Percentiles rank a stretch among this genome's conserved stretches.
Evolutionary conservation across 148 eudicot genomes (phyloP).

Genomic region (Gaultheria prostrata): DNA sequence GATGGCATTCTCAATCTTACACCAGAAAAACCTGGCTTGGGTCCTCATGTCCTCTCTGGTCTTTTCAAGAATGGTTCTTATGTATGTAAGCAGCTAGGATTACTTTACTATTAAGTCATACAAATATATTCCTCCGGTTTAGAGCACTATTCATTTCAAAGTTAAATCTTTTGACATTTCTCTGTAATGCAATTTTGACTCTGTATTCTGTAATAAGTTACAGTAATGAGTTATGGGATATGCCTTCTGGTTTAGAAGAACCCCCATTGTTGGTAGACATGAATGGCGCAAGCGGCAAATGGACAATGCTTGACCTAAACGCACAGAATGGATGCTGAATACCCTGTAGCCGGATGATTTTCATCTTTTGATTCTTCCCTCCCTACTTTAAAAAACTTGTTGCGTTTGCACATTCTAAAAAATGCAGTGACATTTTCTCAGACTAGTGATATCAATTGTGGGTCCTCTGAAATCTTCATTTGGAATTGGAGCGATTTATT

Average conservation of each 20-base stretch:
- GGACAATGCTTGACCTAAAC: background rate
- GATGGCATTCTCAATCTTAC: background rate
- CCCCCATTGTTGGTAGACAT: background rate
- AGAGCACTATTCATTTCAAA: background rate
- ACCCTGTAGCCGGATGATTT: background rate
- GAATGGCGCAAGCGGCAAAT: background rate
- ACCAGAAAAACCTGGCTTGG: background rate
- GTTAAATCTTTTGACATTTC: background rate
- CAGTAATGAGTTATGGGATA: background rate
- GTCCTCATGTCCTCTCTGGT: background rate
- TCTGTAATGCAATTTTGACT: background rate
- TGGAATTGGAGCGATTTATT: no score
- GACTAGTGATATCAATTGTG: no score
- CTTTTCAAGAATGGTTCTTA: background rate
- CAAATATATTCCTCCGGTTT: background rate
- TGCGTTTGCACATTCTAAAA: background rate
- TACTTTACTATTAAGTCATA: background rate
- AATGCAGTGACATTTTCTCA: background rate
- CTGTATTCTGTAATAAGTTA: background rate
- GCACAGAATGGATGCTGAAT: background rate
- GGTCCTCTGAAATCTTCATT: no score
- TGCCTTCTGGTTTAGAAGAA: background rate
- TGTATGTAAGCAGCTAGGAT: background rate
- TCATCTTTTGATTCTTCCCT: background rate
- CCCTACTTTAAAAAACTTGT: background rate